phyloP scores from a whole-genome alignment of 1,284 basidiomycete genomes.

The Sporisorium sorghi region DNA sequence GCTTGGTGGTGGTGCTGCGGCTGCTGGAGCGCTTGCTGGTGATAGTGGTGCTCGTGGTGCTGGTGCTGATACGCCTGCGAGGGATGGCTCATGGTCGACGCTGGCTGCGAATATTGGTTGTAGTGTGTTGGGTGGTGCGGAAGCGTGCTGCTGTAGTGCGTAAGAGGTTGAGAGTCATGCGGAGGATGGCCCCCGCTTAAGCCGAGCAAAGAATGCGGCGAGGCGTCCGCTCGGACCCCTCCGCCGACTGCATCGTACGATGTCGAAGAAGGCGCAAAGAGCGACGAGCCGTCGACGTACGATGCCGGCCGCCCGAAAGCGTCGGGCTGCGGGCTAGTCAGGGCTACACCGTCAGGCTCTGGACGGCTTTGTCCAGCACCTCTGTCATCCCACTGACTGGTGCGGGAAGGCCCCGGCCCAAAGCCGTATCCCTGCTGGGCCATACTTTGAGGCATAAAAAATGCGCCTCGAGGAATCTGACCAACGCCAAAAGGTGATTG shows the following conservation, averaged over 20 bases:
- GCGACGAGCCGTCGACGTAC: constrained; percentile 22
- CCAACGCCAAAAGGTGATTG: not conserved
- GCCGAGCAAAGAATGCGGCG: constrained; percentile 16
- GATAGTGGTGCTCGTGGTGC: not conserved
- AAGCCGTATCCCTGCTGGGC: constrained; percentile 23
- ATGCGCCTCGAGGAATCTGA: constrained; percentile 8
- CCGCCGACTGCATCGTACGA: constrained; percentile 20
- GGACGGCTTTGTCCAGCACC: constrained; percentile 11
- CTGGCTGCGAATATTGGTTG: constrained; percentile 7
- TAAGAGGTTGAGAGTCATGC: constrained; percentile 1
- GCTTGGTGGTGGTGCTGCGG: constrained; percentile 2
- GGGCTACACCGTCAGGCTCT: constrained; percentile 8
- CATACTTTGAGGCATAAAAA: constrained; percentile 15
- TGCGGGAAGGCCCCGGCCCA: constrained; percentile 23
- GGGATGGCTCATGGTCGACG: constrained; percentile 13
- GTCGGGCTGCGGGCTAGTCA: constrained; percentile 8
- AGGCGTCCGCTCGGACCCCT: constrained; percentile 4
- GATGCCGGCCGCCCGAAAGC: constrained; percentile 8
- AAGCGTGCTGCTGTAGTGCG: constrained; percentile 4
- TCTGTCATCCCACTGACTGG: constrained; percentile 25
- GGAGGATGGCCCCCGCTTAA: constrained; percentile 9
- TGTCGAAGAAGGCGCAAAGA: constrained; percentile 17
- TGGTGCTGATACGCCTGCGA: constrained; percentile 6
- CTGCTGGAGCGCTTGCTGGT: constrained; percentile 10
- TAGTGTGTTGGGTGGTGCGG: constrained; percentile 17